These are phyloP conservation scores for Elsinoe perseae DNA, from an alignment of 2,329 filamentous ascomycete species.

Conservation along the genomic window DNA sequence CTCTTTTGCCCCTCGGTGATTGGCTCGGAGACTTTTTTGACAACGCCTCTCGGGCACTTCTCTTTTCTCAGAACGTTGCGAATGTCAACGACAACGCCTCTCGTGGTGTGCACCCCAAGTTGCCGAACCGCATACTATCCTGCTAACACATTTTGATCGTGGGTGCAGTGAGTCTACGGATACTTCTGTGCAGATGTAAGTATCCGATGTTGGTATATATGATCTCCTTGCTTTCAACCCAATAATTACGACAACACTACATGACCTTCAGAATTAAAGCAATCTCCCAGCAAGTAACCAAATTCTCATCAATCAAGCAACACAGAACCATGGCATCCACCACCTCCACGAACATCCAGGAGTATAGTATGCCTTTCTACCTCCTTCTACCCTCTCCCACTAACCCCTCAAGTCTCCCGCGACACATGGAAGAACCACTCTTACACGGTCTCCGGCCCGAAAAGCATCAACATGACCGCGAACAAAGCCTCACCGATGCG, in stretches of 20 bases:
- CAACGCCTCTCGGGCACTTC: not conserved
- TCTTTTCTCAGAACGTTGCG: not conserved
- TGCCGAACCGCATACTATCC: not conserved
- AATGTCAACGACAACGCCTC: not conserved
- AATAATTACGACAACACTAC: not conserved
- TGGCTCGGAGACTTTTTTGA: not conserved
- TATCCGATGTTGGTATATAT: not conserved
- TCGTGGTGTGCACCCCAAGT: not conserved
- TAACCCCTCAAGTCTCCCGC: not conserved
- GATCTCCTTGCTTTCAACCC: not conserved
- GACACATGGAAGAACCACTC: not conserved
- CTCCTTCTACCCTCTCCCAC: not conserved
- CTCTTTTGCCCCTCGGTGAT: no score
- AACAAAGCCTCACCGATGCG: conserved; percentile 3
- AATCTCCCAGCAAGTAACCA: not conserved
- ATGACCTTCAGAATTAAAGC: not conserved
- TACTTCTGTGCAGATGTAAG: not conserved
- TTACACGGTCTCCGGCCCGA: not conserved
- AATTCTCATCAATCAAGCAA: not conserved
- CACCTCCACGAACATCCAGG: not conserved
- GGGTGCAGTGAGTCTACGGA: no score
- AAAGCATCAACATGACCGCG: not conserved
- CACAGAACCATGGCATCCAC: not conserved
- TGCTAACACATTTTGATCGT: not conserved
- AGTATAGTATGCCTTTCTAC: not conserved